phyloP scores from a whole-genome alignment of 208 protist genomes.

The Crithidia thermophila region DNA sequence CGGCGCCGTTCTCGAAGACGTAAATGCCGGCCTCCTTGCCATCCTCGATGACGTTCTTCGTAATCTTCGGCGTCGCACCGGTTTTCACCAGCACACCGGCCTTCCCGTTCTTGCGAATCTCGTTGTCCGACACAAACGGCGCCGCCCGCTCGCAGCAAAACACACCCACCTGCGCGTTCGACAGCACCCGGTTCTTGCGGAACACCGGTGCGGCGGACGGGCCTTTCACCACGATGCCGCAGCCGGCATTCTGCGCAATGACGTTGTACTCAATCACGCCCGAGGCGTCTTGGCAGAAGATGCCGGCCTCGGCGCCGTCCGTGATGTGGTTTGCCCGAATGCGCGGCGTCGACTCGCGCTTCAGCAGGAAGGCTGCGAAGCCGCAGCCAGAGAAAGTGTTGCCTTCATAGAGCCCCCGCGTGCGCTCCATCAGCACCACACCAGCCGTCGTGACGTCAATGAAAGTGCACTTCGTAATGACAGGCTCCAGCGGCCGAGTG shows the following conservation, averaged over 20 bases:
- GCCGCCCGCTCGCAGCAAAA: slow-evolving; percentile 75
- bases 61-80: slow-evolving; percentile 61
- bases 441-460: slow-evolving; percentile 77
- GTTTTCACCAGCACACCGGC: slow-evolving; percentile 88
- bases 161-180: slow-evolving; percentile 79
- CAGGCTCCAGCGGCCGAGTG: slow-evolving; percentile 37
- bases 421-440: slow-evolving; percentile 66
- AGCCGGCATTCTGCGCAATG: slow-evolving; percentile 78
- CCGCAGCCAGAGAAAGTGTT: slow-evolving; percentile 81
- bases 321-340: slow-evolving; percentile 72
- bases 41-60: slow-evolving; percentile 68
- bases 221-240: slow-evolving; percentile 82
- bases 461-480: slow-evolving; percentile 80
- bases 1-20: slow-evolving; percentile 77
- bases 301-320: slow-evolving; percentile 74
- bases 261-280: slow-evolving; percentile 82
- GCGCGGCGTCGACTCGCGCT: slow-evolving; percentile 49
- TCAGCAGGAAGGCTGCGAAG: slow-evolving; percentile 84
- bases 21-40: slow-evolving; percentile 90
- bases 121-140: slow-evolving; percentile 78
- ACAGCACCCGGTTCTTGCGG: slow-evolving; percentile 65
- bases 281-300: slow-evolving; percentile 82
- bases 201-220: slow-evolving; percentile 52
- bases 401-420: slow-evolving; percentile 67
- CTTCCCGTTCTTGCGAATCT: slow-evolving; percentile 71